Evolutionary conservation across 106 monocot species (phyloP).

Genomic region (Vanilla planifolia): DNA sequence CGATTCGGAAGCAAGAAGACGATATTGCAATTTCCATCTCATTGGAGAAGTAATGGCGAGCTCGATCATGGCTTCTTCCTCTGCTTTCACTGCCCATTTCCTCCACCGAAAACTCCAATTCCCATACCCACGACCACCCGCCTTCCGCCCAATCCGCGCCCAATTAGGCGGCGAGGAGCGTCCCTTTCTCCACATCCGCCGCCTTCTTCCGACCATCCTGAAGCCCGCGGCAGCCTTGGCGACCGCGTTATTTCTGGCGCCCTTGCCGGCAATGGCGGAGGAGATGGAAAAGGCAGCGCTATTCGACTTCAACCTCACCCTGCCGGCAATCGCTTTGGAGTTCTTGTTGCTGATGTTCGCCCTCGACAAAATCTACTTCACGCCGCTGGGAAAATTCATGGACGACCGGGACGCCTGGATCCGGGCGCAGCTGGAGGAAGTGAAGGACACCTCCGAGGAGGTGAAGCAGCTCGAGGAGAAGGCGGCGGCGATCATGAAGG

Average conservation of each 20-base stretch:
- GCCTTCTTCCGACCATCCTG: background rate
- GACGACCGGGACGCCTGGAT: constrained; percentile 82
- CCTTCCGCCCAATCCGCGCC: background rate
- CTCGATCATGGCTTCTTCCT: constrained; percentile 47
- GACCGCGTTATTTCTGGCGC: constrained; percentile 12
- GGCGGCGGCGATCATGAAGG: constrained; percentile 80
- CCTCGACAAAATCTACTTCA: constrained; percentile 94
- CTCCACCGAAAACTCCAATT: background rate
- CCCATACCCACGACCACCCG: too few relatives aligned
- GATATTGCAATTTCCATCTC: too few relatives aligned
- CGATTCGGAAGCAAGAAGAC: too few relatives aligned
- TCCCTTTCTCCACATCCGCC: background rate
- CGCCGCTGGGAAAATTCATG: constrained; percentile 93
- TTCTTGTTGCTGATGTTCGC: constrained; percentile 91
- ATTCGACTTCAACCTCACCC: constrained; percentile 96
- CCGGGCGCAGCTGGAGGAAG: constrained; percentile 65
- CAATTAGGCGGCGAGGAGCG: background rate
- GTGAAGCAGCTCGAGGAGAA: constrained; percentile 91
- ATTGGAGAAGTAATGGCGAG: constrained; percentile 34
- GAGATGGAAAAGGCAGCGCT: constrained; percentile 93
- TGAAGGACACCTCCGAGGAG: constrained; percentile 90
- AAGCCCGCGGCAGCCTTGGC: constrained; percentile 11
- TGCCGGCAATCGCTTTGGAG: constrained; percentile 80
- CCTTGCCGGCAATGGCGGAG: constrained; percentile 60
- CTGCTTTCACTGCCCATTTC: constrained; percentile 8